Conservation (phyloP, 2,329 filamentous ascomycete genomes). For the Colletotrichum simmondsii region DNA sequence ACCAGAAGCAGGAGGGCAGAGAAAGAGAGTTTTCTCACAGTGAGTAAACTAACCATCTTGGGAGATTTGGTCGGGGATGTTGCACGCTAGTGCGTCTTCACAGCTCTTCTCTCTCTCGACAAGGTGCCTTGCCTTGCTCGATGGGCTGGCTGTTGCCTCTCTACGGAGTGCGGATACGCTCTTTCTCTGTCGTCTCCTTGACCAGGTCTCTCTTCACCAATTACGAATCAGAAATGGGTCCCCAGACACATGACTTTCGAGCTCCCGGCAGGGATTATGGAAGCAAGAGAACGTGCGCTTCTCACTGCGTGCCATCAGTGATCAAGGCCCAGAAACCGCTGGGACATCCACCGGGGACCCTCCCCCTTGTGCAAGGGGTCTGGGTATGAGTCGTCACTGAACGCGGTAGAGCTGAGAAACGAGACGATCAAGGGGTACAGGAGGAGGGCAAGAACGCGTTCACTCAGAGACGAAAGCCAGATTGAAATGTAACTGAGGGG, state of each 20-base stretch:
- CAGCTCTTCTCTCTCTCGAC: neutral
- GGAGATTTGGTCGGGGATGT: neutral
- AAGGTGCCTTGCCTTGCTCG: neutral
- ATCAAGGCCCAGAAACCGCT: conserved; percentile 11
- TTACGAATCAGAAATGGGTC: neutral
- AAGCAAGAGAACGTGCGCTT: conserved; percentile 23
- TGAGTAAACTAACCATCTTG: conserved; percentile 13
- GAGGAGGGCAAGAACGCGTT: neutral
- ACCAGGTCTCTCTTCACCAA: neutral
- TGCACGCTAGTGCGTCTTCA: neutral
- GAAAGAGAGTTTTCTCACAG: conserved; percentile 23
- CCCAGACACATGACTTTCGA: conserved; percentile 20
- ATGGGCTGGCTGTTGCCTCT: conserved; percentile 8
- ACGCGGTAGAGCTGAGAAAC: neutral
- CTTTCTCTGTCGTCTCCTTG: neutral
- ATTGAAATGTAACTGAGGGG: neutral
- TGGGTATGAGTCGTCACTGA: neutral
- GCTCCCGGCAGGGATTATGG: conserved; percentile 21
- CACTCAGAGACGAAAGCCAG: neutral
- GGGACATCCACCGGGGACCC: conserved; percentile 2
- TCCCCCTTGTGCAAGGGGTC: conserved; percentile 2
- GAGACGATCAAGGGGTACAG: neutral
- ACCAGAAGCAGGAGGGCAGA: conserved; percentile 5
- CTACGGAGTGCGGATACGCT: neutral
- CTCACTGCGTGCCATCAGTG: conserved; percentile 17